Conservation (phyloP, 1,284 basidiomycete species). For the Trichosporon ovoides region DNA sequence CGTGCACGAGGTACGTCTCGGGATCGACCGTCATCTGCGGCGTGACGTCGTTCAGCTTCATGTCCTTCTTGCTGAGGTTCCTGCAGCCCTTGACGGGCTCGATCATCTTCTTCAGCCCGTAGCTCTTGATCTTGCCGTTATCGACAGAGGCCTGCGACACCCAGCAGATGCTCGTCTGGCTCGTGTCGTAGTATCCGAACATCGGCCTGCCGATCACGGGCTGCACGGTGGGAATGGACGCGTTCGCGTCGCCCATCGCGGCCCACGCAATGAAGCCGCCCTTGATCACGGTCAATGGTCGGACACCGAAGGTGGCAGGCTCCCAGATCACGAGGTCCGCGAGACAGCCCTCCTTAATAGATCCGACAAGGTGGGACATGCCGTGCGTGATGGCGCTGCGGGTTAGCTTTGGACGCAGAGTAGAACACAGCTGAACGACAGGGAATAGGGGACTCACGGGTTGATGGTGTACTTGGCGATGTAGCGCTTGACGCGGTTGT, state of each 20-base stretch:
- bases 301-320: conserved; percentile 84
- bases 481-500: conserved; percentile 94
- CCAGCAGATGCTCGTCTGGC: conserved; percentile 75
- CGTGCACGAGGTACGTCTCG: conserved; percentile 81
- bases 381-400: conserved; percentile 87
- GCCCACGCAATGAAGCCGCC: conserved; percentile 89
- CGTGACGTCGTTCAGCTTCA: conserved; percentile 84
- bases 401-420: background rate
- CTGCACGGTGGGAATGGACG: conserved; percentile 87
- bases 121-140: conserved; percentile 58
- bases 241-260: conserved; percentile 91
- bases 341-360: conserved; percentile 72
- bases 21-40: conserved; percentile 86
- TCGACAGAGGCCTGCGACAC: conserved; percentile 71
- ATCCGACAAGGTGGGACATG: conserved; percentile 82
- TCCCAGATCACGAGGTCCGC: conserved; percentile 95
- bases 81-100: conserved; percentile 76
- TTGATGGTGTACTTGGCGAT: conserved; percentile 97
- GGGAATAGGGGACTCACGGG: conserved; percentile 60
- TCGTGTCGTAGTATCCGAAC: conserved; percentile 79
- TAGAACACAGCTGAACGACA: too few species aligned
- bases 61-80: conserved; percentile 71
- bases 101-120: conserved; percentile 67
- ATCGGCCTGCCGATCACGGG: conserved; percentile 79
- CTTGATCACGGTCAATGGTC: conserved; percentile 89